A percentile compares a stretch with the other conserved stretches of the same genome.
Evolutionary conservation across 164 flowering plant genomes (phyloP).

Genomic region (Vitis amurensis): DNA sequence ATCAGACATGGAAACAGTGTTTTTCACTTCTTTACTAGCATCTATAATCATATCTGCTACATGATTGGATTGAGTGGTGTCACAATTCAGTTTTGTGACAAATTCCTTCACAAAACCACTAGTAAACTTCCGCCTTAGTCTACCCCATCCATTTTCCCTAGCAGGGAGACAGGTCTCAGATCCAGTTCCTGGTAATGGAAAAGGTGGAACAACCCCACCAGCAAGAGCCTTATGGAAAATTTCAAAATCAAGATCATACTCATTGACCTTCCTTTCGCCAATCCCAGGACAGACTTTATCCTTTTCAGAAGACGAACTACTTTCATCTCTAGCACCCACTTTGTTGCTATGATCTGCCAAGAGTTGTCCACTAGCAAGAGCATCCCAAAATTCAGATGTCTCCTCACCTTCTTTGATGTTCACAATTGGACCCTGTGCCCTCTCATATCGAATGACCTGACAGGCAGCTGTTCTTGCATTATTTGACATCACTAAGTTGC

Average conservation of each 20-base stretch:
- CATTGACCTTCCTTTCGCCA: slow-evolving; percentile 46
- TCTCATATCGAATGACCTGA: slow-evolving; percentile 78
- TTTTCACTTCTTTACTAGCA: slow-evolving; percentile 22
- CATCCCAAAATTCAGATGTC: slow-evolving; percentile 69
- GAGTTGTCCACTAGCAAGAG: slow-evolving; percentile 34
- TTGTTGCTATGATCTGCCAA: slow-evolving; percentile 25
- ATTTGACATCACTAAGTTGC: slow-evolving; percentile 51
- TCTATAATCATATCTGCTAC: slow-evolving; percentile 21
- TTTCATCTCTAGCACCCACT: slow-evolving; percentile 4
- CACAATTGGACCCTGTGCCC: slow-evolving; percentile 54
- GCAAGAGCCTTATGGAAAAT: slow-evolving; percentile 62
- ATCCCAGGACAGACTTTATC: slow-evolving; percentile 16
- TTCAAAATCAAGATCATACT: slow-evolving; percentile 71
- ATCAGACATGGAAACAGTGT: slow-evolving; percentile 18
- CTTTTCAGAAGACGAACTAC: slow-evolving; percentile 2
- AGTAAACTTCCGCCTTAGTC: slow-evolving; percentile 51
- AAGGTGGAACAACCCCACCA: slow-evolving; percentile 79
- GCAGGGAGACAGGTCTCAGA: slow-evolving; percentile 68
- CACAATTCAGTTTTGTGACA: slow-evolving; percentile 30
- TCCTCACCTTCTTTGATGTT: slow-evolving; percentile 68
- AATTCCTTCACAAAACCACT: slow-evolving; percentile 60
- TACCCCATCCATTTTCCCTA: slow-evolving; percentile 72
- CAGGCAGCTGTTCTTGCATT: slow-evolving; percentile 60
- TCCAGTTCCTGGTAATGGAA: slow-evolving; percentile 42
- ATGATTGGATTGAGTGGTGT: slow-evolving; percentile 10